Evolutionary conservation across 2,329 filamentous ascomycete species (phyloP).

Genomic region (Fusarium staphyleae): DNA sequence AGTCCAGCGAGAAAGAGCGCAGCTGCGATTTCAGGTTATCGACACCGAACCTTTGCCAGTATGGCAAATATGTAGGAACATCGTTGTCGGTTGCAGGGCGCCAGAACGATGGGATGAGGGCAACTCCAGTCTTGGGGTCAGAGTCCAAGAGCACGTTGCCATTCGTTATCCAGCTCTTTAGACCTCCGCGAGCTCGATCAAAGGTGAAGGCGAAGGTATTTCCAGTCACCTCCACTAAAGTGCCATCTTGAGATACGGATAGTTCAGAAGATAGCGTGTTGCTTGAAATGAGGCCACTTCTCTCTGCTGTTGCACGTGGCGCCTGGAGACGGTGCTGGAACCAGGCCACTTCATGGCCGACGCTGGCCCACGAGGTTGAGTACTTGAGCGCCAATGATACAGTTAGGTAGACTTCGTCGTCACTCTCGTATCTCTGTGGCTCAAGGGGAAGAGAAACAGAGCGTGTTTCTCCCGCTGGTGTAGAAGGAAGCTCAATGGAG

Average conservation of each 20-base stretch:
- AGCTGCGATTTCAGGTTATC: conserved; percentile 56
- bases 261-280: conserved; percentile 35
- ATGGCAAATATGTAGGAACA: conserved; percentile 57
- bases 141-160: conserved; percentile 46
- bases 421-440: conserved; percentile 39
- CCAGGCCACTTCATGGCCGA: conserved; percentile 64
- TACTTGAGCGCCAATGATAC: conserved; percentile 54
- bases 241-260: conserved; percentile 21
- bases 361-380: conserved; percentile 57
- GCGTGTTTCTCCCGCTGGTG: conserved; percentile 49
- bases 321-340: conserved; percentile 53
- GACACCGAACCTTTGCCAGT: conserved; percentile 64
- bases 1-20: conserved; percentile 49
- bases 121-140: conserved; percentile 47
- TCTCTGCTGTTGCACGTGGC: neutral
- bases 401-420: conserved; percentile 54
- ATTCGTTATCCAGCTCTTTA: conserved; percentile 52
- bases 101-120: conserved; percentile 62
- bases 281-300: neutral
- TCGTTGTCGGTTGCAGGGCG: conserved; percentile 73
- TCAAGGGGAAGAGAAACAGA: conserved; percentile 45
- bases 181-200: conserved; percentile 52
- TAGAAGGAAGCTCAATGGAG: conserved; percentile 50
- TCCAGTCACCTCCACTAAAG: conserved; percentile 22
- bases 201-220: conserved; percentile 52